Percentiles rank a stretch among this genome's conserved stretches.
These are phyloP conservation scores for Xylogone sp. DNA, from an alignment of 2,329 filamentous ascomycete species.

Conservation along the genomic window DNA sequence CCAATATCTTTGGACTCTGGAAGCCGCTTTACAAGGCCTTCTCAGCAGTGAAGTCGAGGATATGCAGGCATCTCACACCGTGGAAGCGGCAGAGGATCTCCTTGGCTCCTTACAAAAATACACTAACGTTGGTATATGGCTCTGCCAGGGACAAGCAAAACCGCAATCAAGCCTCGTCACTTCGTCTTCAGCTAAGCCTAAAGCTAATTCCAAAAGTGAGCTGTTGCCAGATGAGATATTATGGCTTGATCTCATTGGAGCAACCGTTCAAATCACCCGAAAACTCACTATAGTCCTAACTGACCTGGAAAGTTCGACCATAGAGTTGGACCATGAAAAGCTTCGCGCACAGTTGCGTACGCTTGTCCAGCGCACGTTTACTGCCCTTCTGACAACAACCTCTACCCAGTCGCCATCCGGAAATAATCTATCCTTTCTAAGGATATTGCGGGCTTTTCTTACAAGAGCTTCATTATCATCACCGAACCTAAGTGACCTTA, in stretches of 20 bases:
- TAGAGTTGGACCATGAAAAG: slow-evolving; percentile 50
- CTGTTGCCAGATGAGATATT: slow-evolving; percentile 52
- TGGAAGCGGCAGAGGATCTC: slow-evolving; percentile 68
- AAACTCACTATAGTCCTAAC: slow-evolving; percentile 55
- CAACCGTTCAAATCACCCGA: slow-evolving; percentile 60
- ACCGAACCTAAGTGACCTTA: slow-evolving; percentile 81
- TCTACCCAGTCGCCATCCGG: slow-evolving; percentile 38
- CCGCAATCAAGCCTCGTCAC: slow-evolving; percentile 35
- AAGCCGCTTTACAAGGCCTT: slow-evolving; percentile 73
- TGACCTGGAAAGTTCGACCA: slow-evolving; percentile 22
- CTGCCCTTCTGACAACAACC: slow-evolving; percentile 74
- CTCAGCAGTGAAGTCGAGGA: slow-evolving; percentile 57
- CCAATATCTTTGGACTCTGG: slow-evolving; percentile 74
- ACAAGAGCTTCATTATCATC: slow-evolving; percentile 76
- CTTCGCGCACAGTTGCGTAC: slow-evolving; percentile 67
- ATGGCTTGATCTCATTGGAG: slow-evolving; percentile 59
- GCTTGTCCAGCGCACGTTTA: slow-evolving; percentile 87
- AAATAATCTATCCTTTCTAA: slow-evolving; percentile 74
- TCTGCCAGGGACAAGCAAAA: slow-evolving; percentile 83
- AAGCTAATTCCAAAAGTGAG: slow-evolving; percentile 34
- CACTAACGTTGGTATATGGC: slow-evolving; percentile 88
- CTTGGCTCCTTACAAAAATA: slow-evolving; percentile 83
- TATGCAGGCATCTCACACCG: slow-evolving; percentile 49
- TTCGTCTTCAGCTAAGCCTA: slow-evolving; percentile 43
- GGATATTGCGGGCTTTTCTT: slow-evolving; percentile 84